These are phyloP conservation scores for Beta lomatogona DNA, from an alignment of 179 eudicot species.

Conservation along the genomic window DNA sequence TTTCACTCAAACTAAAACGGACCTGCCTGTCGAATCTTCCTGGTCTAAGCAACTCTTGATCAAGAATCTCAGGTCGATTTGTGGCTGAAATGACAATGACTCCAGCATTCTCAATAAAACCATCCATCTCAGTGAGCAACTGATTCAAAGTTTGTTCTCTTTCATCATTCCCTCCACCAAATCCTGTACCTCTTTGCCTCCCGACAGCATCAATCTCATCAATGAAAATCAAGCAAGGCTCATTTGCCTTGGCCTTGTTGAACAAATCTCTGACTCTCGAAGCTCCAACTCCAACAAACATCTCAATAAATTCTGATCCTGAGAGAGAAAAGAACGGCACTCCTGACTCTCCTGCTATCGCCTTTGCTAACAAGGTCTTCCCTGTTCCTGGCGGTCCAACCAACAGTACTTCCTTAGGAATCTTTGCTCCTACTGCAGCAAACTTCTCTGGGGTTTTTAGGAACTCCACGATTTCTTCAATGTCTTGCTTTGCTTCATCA, in stretches of 20 bases:
- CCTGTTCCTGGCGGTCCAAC: conserved; percentile 89
- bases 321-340: conserved; percentile 82
- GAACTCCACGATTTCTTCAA: conserved; percentile 77
- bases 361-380: conserved; percentile 76
- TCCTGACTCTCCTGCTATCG: conserved; percentile 86
- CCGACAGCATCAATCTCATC: conserved; percentile 76
- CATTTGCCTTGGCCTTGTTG: conserved; percentile 62
- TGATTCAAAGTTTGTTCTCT: conserved; percentile 70
- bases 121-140: conserved; percentile 68
- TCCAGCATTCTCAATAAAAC: conserved; percentile 55
- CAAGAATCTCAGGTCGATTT: conserved; percentile 73
- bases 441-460: conserved; percentile 75
- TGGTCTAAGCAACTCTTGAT: conserved; percentile 65
- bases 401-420: conserved; percentile 76
- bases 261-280: conserved; percentile 69
- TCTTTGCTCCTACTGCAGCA: conserved; percentile 71
- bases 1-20: background rate
- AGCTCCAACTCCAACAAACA: conserved; percentile 79
- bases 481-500: conserved; percentile 90
- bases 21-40: conserved; percentile 32
- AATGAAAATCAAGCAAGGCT: conserved; percentile 66
- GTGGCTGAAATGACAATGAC: conserved; percentile 79
- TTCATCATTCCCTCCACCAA: conserved; percentile 75
- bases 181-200: conserved; percentile 49
- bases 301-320: conserved; percentile 75